A percentile compares a stretch with the other conserved stretches of the same genome.
Conservation (phyloP, 1,139 yeast species). For the Debaryomyces nepalensis region DNA sequence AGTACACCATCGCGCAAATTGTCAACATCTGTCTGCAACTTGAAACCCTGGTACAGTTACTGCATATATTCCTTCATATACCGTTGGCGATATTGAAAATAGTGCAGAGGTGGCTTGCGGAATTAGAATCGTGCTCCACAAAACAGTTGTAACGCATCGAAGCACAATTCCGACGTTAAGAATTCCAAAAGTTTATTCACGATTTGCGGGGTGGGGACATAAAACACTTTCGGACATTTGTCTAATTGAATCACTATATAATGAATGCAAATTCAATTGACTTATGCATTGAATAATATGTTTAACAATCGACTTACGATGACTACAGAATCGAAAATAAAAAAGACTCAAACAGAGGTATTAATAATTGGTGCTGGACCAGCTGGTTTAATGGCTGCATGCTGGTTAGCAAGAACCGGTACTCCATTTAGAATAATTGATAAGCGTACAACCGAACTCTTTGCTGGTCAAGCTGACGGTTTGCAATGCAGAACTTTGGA, state of each 20-base stretch:
- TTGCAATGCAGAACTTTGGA: conserved; percentile 31
- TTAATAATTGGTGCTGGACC: conserved; percentile 44
- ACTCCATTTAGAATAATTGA: conserved; percentile 34
- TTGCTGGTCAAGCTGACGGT: conserved; percentile 45
- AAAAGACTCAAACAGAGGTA: conserved; percentile 34
- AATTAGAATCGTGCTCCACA: too few relatives aligned
- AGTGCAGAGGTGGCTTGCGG: too few relatives aligned
- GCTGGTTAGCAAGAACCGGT: conserved; percentile 37
- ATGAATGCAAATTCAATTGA: neutral
- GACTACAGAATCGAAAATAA: conserved; percentile 15
- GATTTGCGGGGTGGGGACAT: conserved; percentile 1
- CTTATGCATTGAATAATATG: neutral
- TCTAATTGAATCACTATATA: neutral
- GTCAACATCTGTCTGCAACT: too few relatives aligned
- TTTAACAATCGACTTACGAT: neutral
- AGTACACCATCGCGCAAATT: too few relatives aligned
- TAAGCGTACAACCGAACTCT: conserved; percentile 30
- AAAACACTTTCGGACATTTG: neutral
- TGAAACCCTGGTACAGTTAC: too few relatives aligned
- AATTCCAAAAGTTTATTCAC: neutral
- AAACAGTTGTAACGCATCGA: too few relatives aligned
- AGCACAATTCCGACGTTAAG: too few relatives aligned
- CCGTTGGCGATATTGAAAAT: too few relatives aligned
- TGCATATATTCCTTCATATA: too few relatives aligned
- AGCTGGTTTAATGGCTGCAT: conserved; percentile 36